Conservation (phyloP, 2,329 filamentous ascomycete species). For the Hypoxylon sp. region DNA sequence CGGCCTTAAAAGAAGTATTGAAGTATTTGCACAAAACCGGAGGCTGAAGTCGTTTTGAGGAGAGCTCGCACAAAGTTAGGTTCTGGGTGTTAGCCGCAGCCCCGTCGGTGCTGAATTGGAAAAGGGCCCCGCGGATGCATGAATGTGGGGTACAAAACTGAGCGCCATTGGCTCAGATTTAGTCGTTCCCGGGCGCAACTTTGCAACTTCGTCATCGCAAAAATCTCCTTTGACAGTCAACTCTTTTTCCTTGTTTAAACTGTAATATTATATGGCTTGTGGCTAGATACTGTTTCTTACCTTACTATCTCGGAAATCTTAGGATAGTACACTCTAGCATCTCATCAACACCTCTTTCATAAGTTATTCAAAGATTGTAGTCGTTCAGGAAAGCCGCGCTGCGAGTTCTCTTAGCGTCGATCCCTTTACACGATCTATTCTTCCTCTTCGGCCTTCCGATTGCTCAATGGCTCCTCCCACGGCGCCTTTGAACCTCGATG, state of each 20-base stretch:
- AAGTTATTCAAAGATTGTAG: background rate
- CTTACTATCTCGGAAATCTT: background rate
- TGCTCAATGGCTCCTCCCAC: constrained; percentile 66
- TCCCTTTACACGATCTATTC: constrained; percentile 8
- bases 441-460: constrained; percentile 4
- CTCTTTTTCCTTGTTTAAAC: constrained; percentile 3
- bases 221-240: constrained; percentile 32
- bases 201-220: constrained; percentile 12
- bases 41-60: background rate
- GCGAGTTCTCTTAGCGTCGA: constrained; percentile 11
- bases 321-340: background rate
- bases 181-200: constrained; percentile 27
- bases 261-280: background rate
- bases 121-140: constrained; percentile 43
- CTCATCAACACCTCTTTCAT: background rate
- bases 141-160: constrained; percentile 29
- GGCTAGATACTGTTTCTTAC: background rate
- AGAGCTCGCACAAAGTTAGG: background rate
- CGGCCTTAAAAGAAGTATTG: no score
- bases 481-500: constrained; percentile 76
- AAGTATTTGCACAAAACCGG: background rate
- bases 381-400: constrained; percentile 1
- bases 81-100: constrained; percentile 19
- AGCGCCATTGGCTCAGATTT: constrained; percentile 39
- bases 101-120: constrained; percentile 24